Evolutionary conservation across 805 yeast genomes (phyloP).

Genomic region (Ogataea corticis): DNA sequence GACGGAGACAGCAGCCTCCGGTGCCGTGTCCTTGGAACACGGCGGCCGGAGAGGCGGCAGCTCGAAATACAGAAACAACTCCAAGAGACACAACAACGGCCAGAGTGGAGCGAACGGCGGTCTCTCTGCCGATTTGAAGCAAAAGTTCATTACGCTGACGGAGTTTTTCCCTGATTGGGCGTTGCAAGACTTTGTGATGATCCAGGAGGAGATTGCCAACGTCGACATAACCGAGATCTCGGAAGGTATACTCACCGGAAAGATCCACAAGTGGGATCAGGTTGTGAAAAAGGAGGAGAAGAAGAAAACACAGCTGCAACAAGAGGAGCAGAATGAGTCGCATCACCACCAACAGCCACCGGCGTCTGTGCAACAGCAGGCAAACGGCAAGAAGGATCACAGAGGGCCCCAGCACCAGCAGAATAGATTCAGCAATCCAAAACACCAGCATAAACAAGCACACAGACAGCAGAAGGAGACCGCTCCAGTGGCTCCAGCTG

Average conservation of each 20-base stretch:
- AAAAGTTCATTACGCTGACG: conserved; percentile 54
- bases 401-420: conserved; percentile 9
- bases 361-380: conserved; percentile 10
- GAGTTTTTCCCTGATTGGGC: conserved; percentile 97
- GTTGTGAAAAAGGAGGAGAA: conserved; percentile 70
- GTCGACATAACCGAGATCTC: conserved; percentile 77
- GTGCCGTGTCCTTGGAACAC: conserved; percentile 15
- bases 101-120: conserved; percentile 14
- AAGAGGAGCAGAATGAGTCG: conserved; percentile 20
- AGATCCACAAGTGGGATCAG: conserved; percentile 92
- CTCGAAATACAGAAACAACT: conserved; percentile 44
- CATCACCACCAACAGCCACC: conserved; percentile 5
- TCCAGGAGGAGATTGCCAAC: conserved; percentile 65
- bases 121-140: conserved; percentile 30
- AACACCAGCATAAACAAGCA: conserved; percentile 15
- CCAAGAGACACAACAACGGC: conserved; percentile 41
- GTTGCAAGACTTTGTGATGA: conserved; percentile 73
- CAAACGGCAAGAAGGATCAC: conserved; percentile 17
- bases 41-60: conserved; percentile 23
- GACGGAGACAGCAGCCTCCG: conserved; percentile 22
- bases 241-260: conserved; percentile 86
- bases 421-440: conserved; percentile 14
- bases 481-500: conserved; percentile 9
- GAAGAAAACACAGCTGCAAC: conserved; percentile 36
- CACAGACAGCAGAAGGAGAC: conserved; percentile 16